These are phyloP conservation scores for Lactarius evosmus DNA, from an alignment of 768 basidiomycete genomes.

Conservation along the genomic window DNA sequence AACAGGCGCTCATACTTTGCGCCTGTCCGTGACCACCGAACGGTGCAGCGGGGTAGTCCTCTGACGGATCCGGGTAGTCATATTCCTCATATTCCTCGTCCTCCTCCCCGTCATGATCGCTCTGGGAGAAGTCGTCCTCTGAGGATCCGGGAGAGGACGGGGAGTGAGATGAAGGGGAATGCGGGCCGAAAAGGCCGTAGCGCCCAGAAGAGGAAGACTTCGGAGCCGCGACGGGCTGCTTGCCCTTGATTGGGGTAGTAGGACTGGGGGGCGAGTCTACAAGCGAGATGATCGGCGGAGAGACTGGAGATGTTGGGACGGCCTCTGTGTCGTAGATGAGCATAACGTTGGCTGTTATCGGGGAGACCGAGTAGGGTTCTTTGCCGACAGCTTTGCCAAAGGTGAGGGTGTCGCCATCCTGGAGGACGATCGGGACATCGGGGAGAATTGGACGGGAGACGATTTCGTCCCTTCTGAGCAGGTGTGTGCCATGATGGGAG, in stretches of 20 bases:
- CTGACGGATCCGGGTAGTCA: constrained; percentile 47
- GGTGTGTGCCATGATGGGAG: constrained; percentile 76
- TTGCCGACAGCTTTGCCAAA: constrained; percentile 76
- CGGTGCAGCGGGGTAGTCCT: constrained; percentile 22
- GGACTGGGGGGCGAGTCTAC: constrained; percentile 18
- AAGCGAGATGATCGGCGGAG: constrained; percentile 18
- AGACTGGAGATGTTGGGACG: constrained; percentile 2
- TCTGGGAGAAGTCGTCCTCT: constrained; percentile 33
- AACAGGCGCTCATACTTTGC: constrained; percentile 17
- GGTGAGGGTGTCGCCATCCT: constrained; percentile 67
- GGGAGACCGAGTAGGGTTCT: constrained; percentile 56
- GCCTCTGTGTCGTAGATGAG: constrained; percentile 41
- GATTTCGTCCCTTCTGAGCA: constrained; percentile 52
- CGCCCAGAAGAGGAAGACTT: constrained; percentile 50
- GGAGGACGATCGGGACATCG: constrained; percentile 53
- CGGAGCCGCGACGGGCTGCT: constrained; percentile 29
- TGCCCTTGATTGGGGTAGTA: constrained; percentile 30
- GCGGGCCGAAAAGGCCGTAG: constrained; percentile 50
- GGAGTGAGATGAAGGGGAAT: constrained; percentile 43
- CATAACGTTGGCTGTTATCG: constrained; percentile 59
- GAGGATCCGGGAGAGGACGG: constrained; percentile 36
- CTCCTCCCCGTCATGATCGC: constrained; percentile 15
- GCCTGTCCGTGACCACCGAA: constrained; percentile 11
- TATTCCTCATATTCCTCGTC: constrained; percentile 45
- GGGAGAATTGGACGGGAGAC: constrained; percentile 48